Evolutionary conservation across 805 yeast species (phyloP).

Genomic region (Cyberlindnera misumaiensis): DNA sequence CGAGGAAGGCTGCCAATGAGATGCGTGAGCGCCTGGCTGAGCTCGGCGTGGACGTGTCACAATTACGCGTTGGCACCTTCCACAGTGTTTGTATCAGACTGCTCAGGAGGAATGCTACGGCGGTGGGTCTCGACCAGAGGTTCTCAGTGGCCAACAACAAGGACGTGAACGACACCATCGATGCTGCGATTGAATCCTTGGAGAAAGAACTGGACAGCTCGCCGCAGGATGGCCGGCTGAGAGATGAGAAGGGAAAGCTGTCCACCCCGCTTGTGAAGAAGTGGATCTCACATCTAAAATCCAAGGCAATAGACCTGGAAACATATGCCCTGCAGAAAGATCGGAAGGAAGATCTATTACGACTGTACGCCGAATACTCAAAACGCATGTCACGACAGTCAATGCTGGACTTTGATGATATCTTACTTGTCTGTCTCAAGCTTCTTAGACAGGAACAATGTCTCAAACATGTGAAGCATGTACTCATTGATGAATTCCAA

Average conservation of each 20-base stretch:
- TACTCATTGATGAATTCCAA: constrained; percentile 90
- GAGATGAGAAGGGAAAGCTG: constrained; percentile 7
- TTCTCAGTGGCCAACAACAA: constrained; percentile 59
- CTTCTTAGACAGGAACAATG: constrained; percentile 32
- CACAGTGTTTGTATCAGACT: constrained; percentile 73
- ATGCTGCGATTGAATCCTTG: constrained; percentile 3
- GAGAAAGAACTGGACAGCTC: constrained; percentile 1
- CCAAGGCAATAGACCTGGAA: constrained; percentile 41
- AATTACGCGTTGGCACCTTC: constrained; percentile 77
- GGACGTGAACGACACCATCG: constrained; percentile 41
- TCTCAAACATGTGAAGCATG: constrained; percentile 44
- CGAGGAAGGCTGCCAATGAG: constrained; percentile 87
- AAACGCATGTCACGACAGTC: constrained; percentile 33
- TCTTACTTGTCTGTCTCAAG: constrained; percentile 48
- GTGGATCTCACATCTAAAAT: constrained; percentile 48
- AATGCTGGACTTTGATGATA: constrained; percentile 77
- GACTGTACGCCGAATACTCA: constrained; percentile 50
- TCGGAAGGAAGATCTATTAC: constrained; percentile 27
- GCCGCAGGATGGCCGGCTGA: constrained; percentile 3
- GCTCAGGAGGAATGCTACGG: constrained; percentile 46
- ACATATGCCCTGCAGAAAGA: constrained; percentile 26
- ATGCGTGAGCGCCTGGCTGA: constrained; percentile 56
- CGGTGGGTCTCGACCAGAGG: constrained; percentile 33
- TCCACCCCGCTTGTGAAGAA: constrained; percentile 5
- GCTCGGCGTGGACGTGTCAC: constrained; percentile 28